These are phyloP conservation scores for Hypoxylon rubiginosum DNA, from an alignment of 2,329 filamentous ascomycete species.

Conservation along the genomic window DNA sequence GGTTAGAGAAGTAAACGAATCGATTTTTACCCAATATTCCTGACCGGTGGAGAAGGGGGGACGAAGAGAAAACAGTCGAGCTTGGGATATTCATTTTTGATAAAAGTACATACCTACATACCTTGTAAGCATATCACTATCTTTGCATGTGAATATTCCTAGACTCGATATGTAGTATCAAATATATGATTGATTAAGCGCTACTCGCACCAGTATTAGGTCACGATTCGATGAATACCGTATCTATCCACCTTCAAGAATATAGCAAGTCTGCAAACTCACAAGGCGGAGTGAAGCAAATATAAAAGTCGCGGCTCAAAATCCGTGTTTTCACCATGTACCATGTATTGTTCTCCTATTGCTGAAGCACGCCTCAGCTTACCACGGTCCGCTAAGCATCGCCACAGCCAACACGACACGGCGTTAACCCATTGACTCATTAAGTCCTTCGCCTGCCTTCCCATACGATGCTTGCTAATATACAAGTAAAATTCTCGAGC, in stretches of 20 bases:
- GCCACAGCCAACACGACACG: slow-evolving; percentile 6
- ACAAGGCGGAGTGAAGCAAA: not conserved
- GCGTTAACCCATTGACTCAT: slow-evolving; percentile 21
- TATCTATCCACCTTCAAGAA: too few relatives aligned
- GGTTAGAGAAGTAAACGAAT: too few relatives aligned
- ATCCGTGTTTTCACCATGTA: not conserved
- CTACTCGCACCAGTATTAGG: not conserved
- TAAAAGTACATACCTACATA: too few relatives aligned
- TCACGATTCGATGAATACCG: too few relatives aligned
- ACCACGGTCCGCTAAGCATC: slow-evolving; percentile 5
- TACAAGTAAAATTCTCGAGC: slow-evolving; percentile 31
- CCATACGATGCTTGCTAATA: slow-evolving; percentile 31
- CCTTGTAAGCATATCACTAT: too few relatives aligned
- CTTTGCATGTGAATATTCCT: too few relatives aligned
- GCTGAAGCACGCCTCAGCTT: slow-evolving; percentile 1
- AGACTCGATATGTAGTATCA: too few relatives aligned
- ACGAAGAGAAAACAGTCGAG: too few relatives aligned
- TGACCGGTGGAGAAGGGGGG: too few relatives aligned
- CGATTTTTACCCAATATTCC: too few relatives aligned
- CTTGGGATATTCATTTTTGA: too few relatives aligned
- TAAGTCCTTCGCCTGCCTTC: slow-evolving; percentile 14
- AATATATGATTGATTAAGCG: not conserved
- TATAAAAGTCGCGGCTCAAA: not conserved
- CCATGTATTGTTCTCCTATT: not conserved
- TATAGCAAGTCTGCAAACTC: too few relatives aligned